A percentile compares a stretch with the other conserved stretches of the same genome.
Conservation (phyloP, 1,284 basidiomycete species). For the Boletellus deceptivus region DNA sequence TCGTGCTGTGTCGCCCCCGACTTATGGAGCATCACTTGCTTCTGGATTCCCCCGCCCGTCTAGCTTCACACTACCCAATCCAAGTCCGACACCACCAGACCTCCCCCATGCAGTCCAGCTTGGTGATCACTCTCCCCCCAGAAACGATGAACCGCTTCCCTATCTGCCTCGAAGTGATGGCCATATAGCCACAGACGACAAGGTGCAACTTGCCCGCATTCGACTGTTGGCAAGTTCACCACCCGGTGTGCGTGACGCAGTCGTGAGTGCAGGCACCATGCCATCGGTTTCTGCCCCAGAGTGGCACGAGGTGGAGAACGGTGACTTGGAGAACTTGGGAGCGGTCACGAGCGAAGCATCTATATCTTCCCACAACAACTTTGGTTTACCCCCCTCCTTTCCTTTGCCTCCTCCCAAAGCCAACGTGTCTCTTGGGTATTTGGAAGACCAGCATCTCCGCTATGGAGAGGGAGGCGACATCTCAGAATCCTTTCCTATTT, state of each 20-base stretch:
- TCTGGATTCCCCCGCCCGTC: not conserved
- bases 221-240: conserved; percentile 58
- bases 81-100: conserved; percentile 2
- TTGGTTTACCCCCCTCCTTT: conserved; percentile 25
- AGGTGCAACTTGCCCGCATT: conserved; percentile 57
- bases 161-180: conserved; percentile 39
- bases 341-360: conserved; percentile 6
- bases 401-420: conserved; percentile 42
- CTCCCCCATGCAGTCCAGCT: conserved; percentile 1
- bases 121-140: conserved; percentile 1
- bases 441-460: conserved; percentile 43
- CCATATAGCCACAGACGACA: conserved; percentile 77
- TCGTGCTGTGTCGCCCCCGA: conserved; percentile 25
- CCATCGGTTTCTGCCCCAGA: conserved; percentile 25
- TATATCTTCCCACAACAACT: conserved; percentile 2
- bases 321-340: conserved; percentile 15
- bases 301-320: conserved; percentile 28
- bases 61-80: conserved; percentile 2
- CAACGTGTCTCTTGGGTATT: conserved; percentile 37
- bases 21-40: conserved; percentile 24
- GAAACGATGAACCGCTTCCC: conserved; percentile 22
- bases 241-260: conserved; percentile 8
- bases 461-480: conserved; percentile 38
- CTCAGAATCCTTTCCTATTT: conserved; percentile 26
- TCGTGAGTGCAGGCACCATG: not conserved